These are phyloP conservation scores for Talaromyces sp. DNA, from an alignment of 2,329 filamentous ascomycete species.

Conservation along the genomic window DNA sequence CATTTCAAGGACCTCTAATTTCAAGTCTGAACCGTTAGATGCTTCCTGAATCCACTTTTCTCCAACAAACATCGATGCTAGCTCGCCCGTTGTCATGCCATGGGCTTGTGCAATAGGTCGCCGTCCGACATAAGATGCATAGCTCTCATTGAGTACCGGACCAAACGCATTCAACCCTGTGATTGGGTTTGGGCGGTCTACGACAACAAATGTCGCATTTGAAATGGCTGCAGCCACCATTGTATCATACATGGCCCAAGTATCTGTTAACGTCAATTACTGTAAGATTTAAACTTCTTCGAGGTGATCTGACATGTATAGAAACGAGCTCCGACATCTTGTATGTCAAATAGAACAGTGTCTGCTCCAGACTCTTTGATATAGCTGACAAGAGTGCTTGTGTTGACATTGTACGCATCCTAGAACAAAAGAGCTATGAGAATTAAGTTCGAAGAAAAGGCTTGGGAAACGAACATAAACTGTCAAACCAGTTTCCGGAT, in stretches of 20 bases:
- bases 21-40: slow-evolving; percentile 4
- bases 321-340: slow-evolving; percentile 14
- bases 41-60: slow-evolving; percentile 11
- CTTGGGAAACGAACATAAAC: slow-evolving; percentile 5
- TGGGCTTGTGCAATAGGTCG: slow-evolving; percentile 15
- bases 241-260: slow-evolving; percentile 16
- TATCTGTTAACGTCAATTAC: not conserved
- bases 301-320: slow-evolving; percentile 7
- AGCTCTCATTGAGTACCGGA: slow-evolving; percentile 13
- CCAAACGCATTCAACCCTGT: slow-evolving; percentile 14
- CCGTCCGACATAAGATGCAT: slow-evolving; percentile 14
- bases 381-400: slow-evolving; percentile 7
- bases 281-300: no score
- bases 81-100: slow-evolving; percentile 12
- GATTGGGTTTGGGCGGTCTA: slow-evolving; percentile 14
- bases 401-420: slow-evolving; percentile 16
- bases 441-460: not conserved
- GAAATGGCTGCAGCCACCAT: slow-evolving; percentile 11
- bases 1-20: slow-evolving; percentile 9
- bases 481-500: slow-evolving; percentile 10
- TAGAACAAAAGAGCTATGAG: not conserved
- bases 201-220: slow-evolving; percentile 9
- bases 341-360: slow-evolving; percentile 15
- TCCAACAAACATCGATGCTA: slow-evolving; percentile 14
- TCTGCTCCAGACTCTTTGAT: slow-evolving; percentile 13